Conservation (phyloP, 1,284 basidiomycete genomes). For the Caloboletus inedulis region DNA sequence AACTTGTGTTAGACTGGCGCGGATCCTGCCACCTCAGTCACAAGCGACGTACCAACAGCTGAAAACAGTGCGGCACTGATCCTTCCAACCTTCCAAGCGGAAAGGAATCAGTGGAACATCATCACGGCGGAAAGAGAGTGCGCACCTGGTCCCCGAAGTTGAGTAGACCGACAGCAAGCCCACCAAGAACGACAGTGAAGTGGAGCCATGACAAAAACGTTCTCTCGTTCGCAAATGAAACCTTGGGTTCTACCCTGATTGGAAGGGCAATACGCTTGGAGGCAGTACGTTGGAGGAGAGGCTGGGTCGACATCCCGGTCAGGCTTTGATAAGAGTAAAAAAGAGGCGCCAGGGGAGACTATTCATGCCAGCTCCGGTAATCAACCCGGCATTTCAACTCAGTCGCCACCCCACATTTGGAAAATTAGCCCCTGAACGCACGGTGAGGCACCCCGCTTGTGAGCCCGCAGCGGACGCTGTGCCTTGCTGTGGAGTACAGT, state of each 20-base stretch:
- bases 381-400: slow-evolving; percentile 18
- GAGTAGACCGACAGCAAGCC: slow-evolving; percentile 91
- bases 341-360: too few species aligned
- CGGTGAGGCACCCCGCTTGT: too few species aligned
- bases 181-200: slow-evolving; percentile 92
- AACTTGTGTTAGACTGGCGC: slow-evolving; percentile 9
- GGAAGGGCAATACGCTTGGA: slow-evolving; percentile 94
- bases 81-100: slow-evolving; percentile 67
- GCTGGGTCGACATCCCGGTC: slow-evolving; percentile 84
- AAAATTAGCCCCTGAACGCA: slow-evolving; percentile 20
- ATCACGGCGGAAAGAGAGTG: neutral
- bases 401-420: slow-evolving; percentile 9
- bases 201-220: slow-evolving; percentile 97
- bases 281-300: slow-evolving; percentile 93
- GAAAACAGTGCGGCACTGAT: slow-evolving; percentile 94
- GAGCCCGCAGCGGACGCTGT: neutral
- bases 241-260: slow-evolving; percentile 90
- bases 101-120: slow-evolving; percentile 1
- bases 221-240: slow-evolving; percentile 93
- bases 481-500: slow-evolving; percentile 7
- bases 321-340: slow-evolving; percentile 6
- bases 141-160: slow-evolving; percentile 93
- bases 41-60: slow-evolving; percentile 65
- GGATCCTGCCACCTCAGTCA: neutral
- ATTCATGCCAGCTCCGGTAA: too few species aligned